Conservation (phyloP, 179 eudicot species). For the Nepenthes alata region DNA sequence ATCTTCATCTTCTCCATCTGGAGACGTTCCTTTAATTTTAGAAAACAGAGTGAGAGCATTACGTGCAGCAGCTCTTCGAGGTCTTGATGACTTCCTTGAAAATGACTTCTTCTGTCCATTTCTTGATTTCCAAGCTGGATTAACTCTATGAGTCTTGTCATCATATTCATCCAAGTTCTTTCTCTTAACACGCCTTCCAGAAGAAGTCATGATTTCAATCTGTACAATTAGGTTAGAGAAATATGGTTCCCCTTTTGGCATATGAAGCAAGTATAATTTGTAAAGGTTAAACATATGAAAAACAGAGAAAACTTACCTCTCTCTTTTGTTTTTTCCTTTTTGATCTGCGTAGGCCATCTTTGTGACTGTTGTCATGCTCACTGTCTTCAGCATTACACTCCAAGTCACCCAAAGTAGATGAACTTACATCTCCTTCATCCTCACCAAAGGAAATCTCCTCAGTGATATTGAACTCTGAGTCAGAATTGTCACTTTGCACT, state of each 20-base stretch:
- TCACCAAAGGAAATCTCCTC: constrained; percentile 54
- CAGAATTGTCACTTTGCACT: constrained; percentile 71
- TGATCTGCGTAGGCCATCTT: constrained; percentile 58
- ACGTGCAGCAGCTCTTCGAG: constrained; percentile 88
- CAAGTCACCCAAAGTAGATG: constrained; percentile 35
- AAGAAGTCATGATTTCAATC: constrained; percentile 71
- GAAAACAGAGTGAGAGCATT: constrained; percentile 85
- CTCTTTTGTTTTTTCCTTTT: constrained; percentile 61
- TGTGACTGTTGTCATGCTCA: constrained; percentile 35
- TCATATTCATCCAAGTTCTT: constrained; percentile 66
- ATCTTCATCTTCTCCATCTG: constrained; percentile 46
- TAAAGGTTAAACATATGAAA: neutral
- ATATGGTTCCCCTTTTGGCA: neutral
- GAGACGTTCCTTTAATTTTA: constrained; percentile 46
- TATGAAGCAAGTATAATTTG: constrained; percentile 2
- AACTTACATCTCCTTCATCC: constrained; percentile 40
- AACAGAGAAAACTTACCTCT: constrained; percentile 28
- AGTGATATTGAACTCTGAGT: constrained; percentile 74
- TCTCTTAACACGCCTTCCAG: constrained; percentile 96
- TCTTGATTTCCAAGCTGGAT: constrained; percentile 34
- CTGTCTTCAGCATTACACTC: constrained; percentile 58
- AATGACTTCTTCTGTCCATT: constrained; percentile 38
- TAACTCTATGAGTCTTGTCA: constrained; percentile 27
- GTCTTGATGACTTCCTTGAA: constrained; percentile 57
- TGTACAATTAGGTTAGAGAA: constrained; percentile 20